phyloP scores from a whole-genome alignment of 2,329 filamentous ascomycete species.

The Verticillium nonalfalfae region DNA sequence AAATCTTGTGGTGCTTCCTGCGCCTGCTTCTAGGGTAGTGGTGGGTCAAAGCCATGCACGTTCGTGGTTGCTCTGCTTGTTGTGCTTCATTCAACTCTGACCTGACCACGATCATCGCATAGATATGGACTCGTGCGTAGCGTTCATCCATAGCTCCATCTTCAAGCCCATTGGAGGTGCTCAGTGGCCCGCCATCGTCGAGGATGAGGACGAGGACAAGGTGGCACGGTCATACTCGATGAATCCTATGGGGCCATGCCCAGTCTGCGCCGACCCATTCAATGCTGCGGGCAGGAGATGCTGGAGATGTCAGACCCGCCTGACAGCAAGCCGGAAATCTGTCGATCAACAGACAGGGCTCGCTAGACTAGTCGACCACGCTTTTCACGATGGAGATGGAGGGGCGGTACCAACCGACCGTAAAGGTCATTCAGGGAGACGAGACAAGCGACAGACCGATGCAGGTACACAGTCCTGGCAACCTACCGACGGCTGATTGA shows the following conservation, averaged over 20 bases:
- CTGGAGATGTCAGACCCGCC: background rate
- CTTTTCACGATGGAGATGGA: background rate
- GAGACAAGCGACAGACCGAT: background rate
- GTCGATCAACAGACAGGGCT: background rate
- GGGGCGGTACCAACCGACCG: background rate
- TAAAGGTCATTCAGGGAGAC: background rate
- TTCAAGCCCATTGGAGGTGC: too few relatives aligned
- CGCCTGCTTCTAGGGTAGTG: background rate
- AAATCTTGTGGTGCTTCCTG: too few relatives aligned
- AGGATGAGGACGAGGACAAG: too few relatives aligned
- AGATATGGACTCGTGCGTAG: background rate
- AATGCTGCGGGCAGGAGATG: background rate
- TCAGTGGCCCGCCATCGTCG: too few relatives aligned
- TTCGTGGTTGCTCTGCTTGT: background rate
- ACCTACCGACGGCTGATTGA: background rate
- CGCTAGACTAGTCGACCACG: background rate
- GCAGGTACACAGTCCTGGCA: background rate
- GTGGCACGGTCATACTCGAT: background rate
- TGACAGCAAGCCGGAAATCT: background rate
- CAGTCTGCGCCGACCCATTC: background rate
- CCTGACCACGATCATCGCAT: background rate
- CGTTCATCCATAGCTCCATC: too few relatives aligned
- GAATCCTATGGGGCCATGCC: background rate
- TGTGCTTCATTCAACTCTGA: background rate
- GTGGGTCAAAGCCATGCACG: background rate